Base-by-base conservation (phyloP, 768 basidiomycete genomes). In the Pisolithus microcarpus region DNA sequence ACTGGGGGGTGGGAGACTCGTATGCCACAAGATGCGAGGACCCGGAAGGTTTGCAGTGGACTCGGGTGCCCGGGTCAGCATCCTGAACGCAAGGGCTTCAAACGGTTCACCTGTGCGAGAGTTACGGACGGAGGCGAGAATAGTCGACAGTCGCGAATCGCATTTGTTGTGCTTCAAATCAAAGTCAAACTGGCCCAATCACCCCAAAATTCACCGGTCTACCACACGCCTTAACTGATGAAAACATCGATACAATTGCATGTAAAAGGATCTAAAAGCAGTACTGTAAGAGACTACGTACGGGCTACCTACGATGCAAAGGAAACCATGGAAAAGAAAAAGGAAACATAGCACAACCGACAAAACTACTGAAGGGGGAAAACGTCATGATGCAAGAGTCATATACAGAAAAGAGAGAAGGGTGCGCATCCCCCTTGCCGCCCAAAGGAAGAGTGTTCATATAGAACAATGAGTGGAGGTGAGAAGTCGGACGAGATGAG, bases 1-100 rank as follows among this genome's bases (percentile, higher is more conserved):
- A 7, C 71, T 90, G 16, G 80, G 81, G 19, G 68, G 64, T 16
- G 84, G 79, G 0, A 77, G 79, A 1, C 59, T 85, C 6, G 85
- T 89, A 51, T 84, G 77, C 28, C 87, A 89, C 70, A 90, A 89
- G 56, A 51, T 89, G 59, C 77, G 68, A 9, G 78, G 80, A 47
- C 57, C 88, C 49, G 75, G 74, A 28, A 55, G 54, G 43, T 59
- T 86, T 30, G 51, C 57, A 5, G 34, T 15, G 15, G 47, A 52
- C 11, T 58, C 46, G 15, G 62, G 66, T 19, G 74, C 70, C 61
- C 67, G 72, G 48, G 77, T 84, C 31, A 79, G 76, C 49, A 60
- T 87, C 49, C 60, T 89, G 46, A 79, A 72, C 21, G 49, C 88
- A n/a, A 68, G 67, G 4, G 76, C 72, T 1, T 72, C 75, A 21